Percentiles rank a stretch among this genome's conserved stretches.
phyloP scores from a whole-genome alignment of 805 yeast species.

The Nakazawaea populi region DNA sequence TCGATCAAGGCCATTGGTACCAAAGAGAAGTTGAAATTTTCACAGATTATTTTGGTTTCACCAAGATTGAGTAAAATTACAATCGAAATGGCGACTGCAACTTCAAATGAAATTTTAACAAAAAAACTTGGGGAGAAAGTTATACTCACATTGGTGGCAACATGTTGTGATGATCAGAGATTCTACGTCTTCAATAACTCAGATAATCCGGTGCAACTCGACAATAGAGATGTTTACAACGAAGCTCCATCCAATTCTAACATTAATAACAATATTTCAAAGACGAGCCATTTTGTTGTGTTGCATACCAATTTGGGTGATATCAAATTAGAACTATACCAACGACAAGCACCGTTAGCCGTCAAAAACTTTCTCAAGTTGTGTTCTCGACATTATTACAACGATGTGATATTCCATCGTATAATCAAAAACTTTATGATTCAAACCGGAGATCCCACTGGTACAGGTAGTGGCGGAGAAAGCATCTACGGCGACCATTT shows the following conservation, averaged over 20 bases:
- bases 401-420: constrained; percentile 36
- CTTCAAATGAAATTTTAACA: constrained; percentile 2
- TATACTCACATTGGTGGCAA: background rate
- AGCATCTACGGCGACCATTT: constrained; percentile 28
- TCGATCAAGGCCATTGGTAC: constrained; percentile 21
- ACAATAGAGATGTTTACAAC: constrained; percentile 8
- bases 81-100: constrained; percentile 8
- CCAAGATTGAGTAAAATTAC: constrained; percentile 3
- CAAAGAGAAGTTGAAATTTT: constrained; percentile 23
- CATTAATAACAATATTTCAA: background rate
- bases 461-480: constrained; percentile 35
- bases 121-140: background rate
- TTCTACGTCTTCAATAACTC: constrained; percentile 8
- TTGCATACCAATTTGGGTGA: constrained; percentile 39
- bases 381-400: constrained; percentile 31
- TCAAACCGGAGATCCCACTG: constrained; percentile 51
- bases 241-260: constrained; percentile 3
- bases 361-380: constrained; percentile 33
- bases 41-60: constrained; percentile 15
- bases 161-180: constrained; percentile 3
- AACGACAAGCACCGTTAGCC: constrained; percentile 32
- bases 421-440: constrained; percentile 53
- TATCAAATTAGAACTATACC: constrained; percentile 29
- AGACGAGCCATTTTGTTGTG: constrained; percentile 13
- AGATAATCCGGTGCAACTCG: background rate